Base-by-base conservation (phyloP, 2,329 filamentous ascomycete species). In the Periconia digitata region DNA sequence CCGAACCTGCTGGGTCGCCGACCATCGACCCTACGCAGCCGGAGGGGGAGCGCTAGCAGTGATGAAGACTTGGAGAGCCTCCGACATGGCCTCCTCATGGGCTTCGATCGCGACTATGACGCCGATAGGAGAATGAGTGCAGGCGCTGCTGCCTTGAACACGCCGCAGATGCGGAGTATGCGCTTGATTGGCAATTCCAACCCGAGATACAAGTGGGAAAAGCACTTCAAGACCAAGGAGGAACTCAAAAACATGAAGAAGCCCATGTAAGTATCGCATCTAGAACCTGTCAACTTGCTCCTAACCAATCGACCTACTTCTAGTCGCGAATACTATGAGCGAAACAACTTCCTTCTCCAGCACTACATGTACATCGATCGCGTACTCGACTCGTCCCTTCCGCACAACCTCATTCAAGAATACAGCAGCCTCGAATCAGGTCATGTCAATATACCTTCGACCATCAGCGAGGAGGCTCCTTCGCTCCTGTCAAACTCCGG, bases 351-450 rank as follows among this genome's bases (percentile, higher is more conserved):
- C 58, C 78, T 96, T 37, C 85, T 97, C 50, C 89, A 94, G 69
- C 88, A 95, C 68, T 97, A 96, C 69, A 79, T 95, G 54, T 96
- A 95, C 69, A 96, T 96, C 60, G 92, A 96, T 72, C 84, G 87
- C 44, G 78, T 97, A 47, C 80, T 97, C 52, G 91, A 96, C 72
- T 96, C 90, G 8, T 92, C 90, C 23, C 82, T 96, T n/a, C 92
- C 92, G 2, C 92, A 95, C 65, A 86, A 92, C 61, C 78, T 97
- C 38, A 85, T 97, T 49, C 92, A 95, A 65, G 92, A 96, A 71
- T 96, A 96, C 71, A 85, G 85, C 55, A 77, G 86, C 54, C 76
- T 84, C 42, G 77, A 82, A 37, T 76, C 77, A 17, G 80, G 77
- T 34, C 78, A 78, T 20, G 79, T 82, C 41, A 81, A 84, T 57